Evolutionary conservation across 2,329 filamentous ascomycete genomes (phyloP).

Genomic region (Fusarium sp.): DNA sequence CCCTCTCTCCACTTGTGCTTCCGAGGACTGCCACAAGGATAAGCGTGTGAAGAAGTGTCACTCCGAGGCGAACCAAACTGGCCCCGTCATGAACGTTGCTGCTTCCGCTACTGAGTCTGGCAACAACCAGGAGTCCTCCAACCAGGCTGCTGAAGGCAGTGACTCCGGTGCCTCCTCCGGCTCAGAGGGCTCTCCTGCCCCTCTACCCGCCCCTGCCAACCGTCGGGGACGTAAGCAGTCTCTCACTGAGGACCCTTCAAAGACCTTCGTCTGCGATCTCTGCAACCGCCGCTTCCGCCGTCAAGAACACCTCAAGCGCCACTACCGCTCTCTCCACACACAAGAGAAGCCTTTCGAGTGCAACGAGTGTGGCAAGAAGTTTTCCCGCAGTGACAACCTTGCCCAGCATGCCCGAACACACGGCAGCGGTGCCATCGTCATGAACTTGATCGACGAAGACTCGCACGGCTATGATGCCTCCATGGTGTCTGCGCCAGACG

Average conservation of each 20-base stretch:
- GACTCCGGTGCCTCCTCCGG: constrained; percentile 55
- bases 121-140: constrained; percentile 51
- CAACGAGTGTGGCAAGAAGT: constrained; percentile 98
- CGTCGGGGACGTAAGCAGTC: constrained; percentile 98
- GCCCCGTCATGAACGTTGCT: constrained; percentile 57
- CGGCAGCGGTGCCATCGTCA: constrained; percentile 87
- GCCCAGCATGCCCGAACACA: constrained; percentile 96
- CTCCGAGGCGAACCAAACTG: constrained; percentile 56
- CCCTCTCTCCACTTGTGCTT: constrained; percentile 56
- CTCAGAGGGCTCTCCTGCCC: constrained; percentile 58
- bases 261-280: constrained; percentile 96
- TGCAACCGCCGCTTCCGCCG: constrained; percentile 98
- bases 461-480: constrained; percentile 55
- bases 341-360: constrained; percentile 99
- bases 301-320: constrained; percentile 97
- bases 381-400: constrained; percentile 96
- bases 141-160: constrained; percentile 52
- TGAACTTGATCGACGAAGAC: constrained; percentile 85
- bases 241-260: constrained; percentile 94
- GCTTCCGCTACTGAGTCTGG: constrained; percentile 51
- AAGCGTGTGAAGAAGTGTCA: constrained; percentile 68
- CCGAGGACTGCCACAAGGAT: constrained; percentile 62
- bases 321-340: constrained; percentile 98
- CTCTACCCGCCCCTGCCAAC: constrained; percentile 72
- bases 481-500: constrained; percentile 64